Evolutionary conservation across 768 basidiomycete species (phyloP), one percentile per base, ranked within the genome.

Genomic region (Tylopilus intermedius): DNA sequence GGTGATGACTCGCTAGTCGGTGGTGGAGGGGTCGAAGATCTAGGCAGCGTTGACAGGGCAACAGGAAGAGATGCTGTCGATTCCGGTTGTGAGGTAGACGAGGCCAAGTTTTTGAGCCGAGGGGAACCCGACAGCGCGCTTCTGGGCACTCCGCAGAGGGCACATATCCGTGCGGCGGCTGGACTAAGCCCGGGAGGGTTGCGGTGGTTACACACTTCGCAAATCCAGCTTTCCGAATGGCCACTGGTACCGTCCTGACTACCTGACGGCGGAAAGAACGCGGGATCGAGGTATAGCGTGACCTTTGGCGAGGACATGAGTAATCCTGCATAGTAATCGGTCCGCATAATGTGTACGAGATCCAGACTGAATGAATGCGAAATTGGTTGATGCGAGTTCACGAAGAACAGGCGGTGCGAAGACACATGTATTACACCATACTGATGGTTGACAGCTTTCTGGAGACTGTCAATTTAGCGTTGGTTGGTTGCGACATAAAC

Each of bases 251-350:
- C 60, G 58, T 62, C 69, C 66, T 57, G 67, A 58, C 32, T 49
- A 55, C 51, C 65, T 51, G 58, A 60, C 61, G 53, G 53, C 60
- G 55, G 54, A 56, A 59, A 47, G 47, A 56, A 59, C n/a, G 53
- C 45, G 47, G 68, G 51, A 58, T 79, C 71, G 29, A 92, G 76
- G 62, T 83, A 74, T 4, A 94, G 71, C 1, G 95, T 94, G 51
- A 95, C 78, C 70, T 99, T 99, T 2, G 95, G 62, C 0, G 88
- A 91, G 3, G 90, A 93, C 49, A 81, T 88, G 76, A 97, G 88
- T 47, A 97, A 80, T 2, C 95, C 93, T 4, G 85, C 84, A 65
- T 95, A 97, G 68, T 87, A 79, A 49, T 96, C 91, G 1, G 94
- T 95, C 61, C 85, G 86, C 0, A 72, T 70, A 45, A 97, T 75